Conservation (phyloP, 768 basidiomycete species). For the Termitomyces sp. region DNA sequence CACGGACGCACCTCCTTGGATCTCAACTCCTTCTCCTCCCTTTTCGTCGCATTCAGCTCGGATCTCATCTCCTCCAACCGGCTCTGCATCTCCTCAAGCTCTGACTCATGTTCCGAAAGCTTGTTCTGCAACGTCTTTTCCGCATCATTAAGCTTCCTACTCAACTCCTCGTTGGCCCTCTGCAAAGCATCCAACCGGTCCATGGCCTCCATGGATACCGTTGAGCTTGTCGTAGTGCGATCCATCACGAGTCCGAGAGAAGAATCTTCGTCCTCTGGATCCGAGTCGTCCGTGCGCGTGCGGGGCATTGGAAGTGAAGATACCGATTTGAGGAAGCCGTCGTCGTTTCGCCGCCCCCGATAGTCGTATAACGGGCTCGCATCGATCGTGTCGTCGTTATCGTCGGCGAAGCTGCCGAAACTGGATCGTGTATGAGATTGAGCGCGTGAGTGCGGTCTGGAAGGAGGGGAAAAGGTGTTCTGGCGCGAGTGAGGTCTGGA, state of each 20-base stretch:
- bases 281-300: slow-evolving; percentile 35
- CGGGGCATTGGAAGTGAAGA: slow-evolving; percentile 58
- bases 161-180: slow-evolving; percentile 69
- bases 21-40: slow-evolving; percentile 90
- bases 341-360: slow-evolving; percentile 22
- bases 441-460: slow-evolving; percentile 64
- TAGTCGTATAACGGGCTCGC: slow-evolving; percentile 15
- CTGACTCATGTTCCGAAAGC: slow-evolving; percentile 72
- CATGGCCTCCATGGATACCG: slow-evolving; percentile 63
- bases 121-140: slow-evolving; percentile 63
- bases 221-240: slow-evolving; percentile 52
- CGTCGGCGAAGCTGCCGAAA: slow-evolving; percentile 23
- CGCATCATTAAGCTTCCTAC: slow-evolving; percentile 67
- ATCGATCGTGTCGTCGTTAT: slow-evolving; percentile 29
- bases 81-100: slow-evolving; percentile 74
- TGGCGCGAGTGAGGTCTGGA: slow-evolving; percentile 57
- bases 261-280: slow-evolving; percentile 50
- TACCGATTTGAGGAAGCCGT: slow-evolving; percentile 32
- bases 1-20: slow-evolving; percentile 65
- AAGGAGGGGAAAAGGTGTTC: slow-evolving; percentile 28
- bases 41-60: slow-evolving; percentile 74
- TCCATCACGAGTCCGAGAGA: slow-evolving; percentile 57
- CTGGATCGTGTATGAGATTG: slow-evolving; percentile 41
- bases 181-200: slow-evolving; percentile 72
- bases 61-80: slow-evolving; percentile 71